Conservation (phyloP, 78 protist species). For the Emiliania huxleyi region DNA sequence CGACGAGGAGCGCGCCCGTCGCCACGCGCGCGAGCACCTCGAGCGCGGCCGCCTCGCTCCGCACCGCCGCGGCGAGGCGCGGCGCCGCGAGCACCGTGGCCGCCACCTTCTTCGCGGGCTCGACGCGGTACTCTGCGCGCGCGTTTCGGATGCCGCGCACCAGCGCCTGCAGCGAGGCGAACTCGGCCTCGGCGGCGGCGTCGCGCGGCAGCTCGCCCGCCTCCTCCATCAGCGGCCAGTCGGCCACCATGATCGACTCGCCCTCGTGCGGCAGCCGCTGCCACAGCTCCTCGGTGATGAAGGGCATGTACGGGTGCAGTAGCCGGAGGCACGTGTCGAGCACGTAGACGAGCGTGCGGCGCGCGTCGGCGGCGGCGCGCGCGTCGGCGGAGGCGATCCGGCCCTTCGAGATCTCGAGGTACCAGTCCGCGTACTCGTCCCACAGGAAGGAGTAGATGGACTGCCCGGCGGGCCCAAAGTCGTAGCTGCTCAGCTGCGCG, state of each 20-base stretch:
- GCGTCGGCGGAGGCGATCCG: background rate
- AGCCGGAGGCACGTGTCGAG: conserved; percentile 56
- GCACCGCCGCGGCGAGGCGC: background rate
- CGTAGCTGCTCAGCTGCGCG: background rate
- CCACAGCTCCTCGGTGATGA: conserved; percentile 82
- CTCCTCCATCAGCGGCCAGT: background rate
- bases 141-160: background rate
- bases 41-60: background rate
- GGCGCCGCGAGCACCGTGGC: background rate
- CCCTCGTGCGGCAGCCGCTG: conserved; percentile 51
- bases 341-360: conserved; percentile 21
- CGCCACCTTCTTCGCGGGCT: background rate
- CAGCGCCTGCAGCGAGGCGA: background rate
- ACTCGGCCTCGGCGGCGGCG: background rate
- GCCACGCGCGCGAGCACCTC: background rate
- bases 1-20: too few relatives aligned
- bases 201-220: background rate
- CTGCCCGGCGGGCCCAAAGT: background rate
- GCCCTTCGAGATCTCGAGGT: background rate
- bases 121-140: conserved; percentile 1
- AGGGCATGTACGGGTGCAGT: conserved; percentile 94
- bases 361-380: background rate
- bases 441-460: conserved; percentile 21
- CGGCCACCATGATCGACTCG: background rate
- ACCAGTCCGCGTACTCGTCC: conserved; percentile 45